phyloP scores from a whole-genome alignment of 495 filamentous ascomycete species.

The Neurospora sp. region DNA sequence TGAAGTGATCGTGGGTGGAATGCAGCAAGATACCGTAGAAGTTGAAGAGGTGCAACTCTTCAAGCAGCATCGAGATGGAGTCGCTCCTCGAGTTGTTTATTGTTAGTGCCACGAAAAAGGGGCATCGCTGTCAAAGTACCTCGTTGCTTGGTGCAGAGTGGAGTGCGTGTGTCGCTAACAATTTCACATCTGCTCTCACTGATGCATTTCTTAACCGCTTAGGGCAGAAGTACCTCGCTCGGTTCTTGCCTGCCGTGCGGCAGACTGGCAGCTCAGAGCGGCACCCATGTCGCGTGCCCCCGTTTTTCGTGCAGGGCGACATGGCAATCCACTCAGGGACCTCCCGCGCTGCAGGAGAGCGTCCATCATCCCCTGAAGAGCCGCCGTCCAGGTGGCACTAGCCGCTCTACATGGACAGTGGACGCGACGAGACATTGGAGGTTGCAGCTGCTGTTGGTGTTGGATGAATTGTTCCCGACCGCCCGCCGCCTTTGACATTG shows the following conservation, averaged over 20 bases:
- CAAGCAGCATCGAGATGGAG: neutral
- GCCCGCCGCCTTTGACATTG: neutral
- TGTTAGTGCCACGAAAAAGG: neutral
- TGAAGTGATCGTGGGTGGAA: neutral
- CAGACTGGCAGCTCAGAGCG: neutral
- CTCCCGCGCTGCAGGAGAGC: neutral
- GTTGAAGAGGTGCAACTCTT: neutral
- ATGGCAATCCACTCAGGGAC: neutral
- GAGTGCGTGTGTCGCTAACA: neutral
- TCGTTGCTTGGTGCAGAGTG: neutral
- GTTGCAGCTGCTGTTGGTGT: neutral
- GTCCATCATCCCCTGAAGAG: neutral
- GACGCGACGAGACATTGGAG: neutral
- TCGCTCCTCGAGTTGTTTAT: neutral
- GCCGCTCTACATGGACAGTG: neutral
- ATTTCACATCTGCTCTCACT: neutral
- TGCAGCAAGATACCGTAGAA: neutral
- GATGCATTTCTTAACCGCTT: neutral
- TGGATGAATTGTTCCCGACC: neutral
- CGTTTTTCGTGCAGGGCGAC: neutral
- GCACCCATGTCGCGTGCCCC: neutral
- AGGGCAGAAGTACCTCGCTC: neutral
- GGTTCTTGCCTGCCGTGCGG: neutral
- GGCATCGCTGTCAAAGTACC: neutral
- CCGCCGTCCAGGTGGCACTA: neutral